Evolutionary conservation across 257 asterid genomes (phyloP).

Genomic region (Eucommia ulmoides): DNA sequence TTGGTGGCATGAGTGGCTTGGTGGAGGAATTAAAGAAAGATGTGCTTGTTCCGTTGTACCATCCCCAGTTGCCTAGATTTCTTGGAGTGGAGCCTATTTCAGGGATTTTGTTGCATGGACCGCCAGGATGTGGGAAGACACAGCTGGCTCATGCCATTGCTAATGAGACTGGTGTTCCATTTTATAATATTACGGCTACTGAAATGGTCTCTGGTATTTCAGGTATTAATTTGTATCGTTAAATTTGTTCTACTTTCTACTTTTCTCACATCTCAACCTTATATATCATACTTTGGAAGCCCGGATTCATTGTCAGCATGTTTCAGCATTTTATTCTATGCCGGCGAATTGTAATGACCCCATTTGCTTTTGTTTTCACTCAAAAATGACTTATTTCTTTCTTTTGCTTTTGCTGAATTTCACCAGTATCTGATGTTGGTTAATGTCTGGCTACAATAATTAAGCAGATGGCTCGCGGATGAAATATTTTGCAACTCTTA

Average conservation of each 20-base stretch:
- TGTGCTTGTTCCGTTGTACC: constrained; percentile 58
- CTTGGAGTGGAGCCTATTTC: constrained; percentile 67
- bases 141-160: constrained; percentile 93
- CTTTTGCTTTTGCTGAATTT: too few relatives aligned
- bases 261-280: background rate
- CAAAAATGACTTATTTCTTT: background rate
- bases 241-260: background rate
- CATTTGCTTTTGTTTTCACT: background rate
- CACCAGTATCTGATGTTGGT: too few relatives aligned
- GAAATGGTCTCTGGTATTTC: constrained; percentile 91
- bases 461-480: too few relatives aligned
- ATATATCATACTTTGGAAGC: background rate
- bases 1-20: constrained; percentile 66
- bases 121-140: constrained; percentile 98
- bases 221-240: constrained; percentile 29
- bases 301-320: too few relatives aligned
- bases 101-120: constrained; percentile 82
- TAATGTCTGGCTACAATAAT: too few relatives aligned
- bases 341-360: too few relatives aligned
- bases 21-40: constrained; percentile 65
- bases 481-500: too few relatives aligned
- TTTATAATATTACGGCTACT: constrained; percentile 75
- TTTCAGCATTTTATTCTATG: background rate
- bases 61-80: constrained; percentile 41
- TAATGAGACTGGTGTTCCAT: constrained; percentile 73